Evolutionary conservation across 108 stramenopile genomes (phyloP).

Genomic region (Nitzschia inconspicua): DNA sequence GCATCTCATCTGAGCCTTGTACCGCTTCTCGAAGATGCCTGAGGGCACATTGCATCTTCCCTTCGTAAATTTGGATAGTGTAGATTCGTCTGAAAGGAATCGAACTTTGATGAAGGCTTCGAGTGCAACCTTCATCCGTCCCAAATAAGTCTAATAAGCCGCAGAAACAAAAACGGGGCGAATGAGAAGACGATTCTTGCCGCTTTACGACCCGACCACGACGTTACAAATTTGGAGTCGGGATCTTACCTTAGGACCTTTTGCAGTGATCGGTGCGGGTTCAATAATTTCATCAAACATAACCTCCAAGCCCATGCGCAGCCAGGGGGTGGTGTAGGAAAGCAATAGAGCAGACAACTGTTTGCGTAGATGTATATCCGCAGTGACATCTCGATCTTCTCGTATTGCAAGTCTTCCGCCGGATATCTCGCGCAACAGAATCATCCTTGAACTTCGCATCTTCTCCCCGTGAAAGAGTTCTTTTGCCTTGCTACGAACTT

Average conservation of each 20-base stretch:
- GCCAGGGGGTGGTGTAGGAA: constrained; percentile 88
- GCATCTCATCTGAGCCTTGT: constrained; percentile 55
- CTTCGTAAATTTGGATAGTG: constrained; percentile 63
- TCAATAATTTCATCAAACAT: constrained; percentile 73
- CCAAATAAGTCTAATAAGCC: constrained; percentile 22
- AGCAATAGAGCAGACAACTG: constrained; percentile 68
- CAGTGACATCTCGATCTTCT: constrained; percentile 79
- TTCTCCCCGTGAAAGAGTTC: constrained; percentile 40
- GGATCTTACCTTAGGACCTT: constrained; percentile 7
- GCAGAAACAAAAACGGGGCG: neutral
- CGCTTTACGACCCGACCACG: neutral
- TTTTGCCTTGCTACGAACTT: constrained; percentile 24
- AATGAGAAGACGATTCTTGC: neutral
- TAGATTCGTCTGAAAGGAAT: constrained; percentile 64
- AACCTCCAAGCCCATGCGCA: constrained; percentile 85
- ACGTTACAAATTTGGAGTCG: neutral
- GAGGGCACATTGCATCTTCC: constrained; percentile 70
- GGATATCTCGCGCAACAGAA: constrained; percentile 61
- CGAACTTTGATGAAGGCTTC: constrained; percentile 57
- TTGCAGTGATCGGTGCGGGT: constrained; percentile 10
- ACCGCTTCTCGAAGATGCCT: constrained; percentile 64
- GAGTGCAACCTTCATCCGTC: constrained; percentile 42
- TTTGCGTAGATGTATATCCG: constrained; percentile 69
- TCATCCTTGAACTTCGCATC: constrained; percentile 36
- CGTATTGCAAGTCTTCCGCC: constrained; percentile 72